A percentile compares a stretch with the other conserved stretches of the same genome.
Conservation (phyloP, 306 rosid species). For the Sicyos edulis region DNA sequence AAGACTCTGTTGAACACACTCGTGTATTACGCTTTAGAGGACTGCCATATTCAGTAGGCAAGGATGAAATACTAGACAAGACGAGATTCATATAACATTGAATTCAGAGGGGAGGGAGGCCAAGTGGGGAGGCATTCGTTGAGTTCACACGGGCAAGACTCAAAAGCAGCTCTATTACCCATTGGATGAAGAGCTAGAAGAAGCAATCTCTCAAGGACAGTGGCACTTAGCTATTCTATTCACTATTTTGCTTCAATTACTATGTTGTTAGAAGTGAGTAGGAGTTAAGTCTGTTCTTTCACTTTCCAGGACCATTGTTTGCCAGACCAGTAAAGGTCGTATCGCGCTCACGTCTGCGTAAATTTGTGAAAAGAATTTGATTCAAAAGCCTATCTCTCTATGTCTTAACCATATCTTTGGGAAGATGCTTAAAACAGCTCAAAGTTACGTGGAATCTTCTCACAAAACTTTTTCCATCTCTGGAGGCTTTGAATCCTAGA, state of each 20-base stretch:
- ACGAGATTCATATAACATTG: conserved; percentile 50
- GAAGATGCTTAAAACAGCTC: too few relatives aligned
- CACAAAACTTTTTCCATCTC: background rate
- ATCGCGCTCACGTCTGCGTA: background rate
- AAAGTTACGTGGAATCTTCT: too few relatives aligned
- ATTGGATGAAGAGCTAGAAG: conserved; percentile 72
- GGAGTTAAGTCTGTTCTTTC: conserved; percentile 22
- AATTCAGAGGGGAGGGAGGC: conserved; percentile 98
- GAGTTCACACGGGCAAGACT: conserved; percentile 76
- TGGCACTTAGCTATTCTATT: conserved; percentile 33
- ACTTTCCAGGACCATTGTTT: conserved; percentile 7
- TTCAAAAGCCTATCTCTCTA: conserved; percentile 1
- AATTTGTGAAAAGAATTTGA: conserved; percentile 3
- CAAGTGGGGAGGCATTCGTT: conserved; percentile 88
- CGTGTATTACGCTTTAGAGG: conserved; percentile 81
- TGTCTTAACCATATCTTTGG: too few relatives aligned
- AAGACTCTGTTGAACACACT: conserved; percentile 75
- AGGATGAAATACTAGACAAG: conserved; percentile 73
- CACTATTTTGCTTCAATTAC: conserved; percentile 22
- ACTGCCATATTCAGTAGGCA: conserved; percentile 76
- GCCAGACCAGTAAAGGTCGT: background rate
- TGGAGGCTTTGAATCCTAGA: background rate
- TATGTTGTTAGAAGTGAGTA: conserved; percentile 19
- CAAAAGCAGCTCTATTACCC: conserved; percentile 84
- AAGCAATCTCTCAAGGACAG: conserved; percentile 65